Evolutionary conservation across 805 yeast species (phyloP).

Genomic region (Myxozyma melibiosi): DNA sequence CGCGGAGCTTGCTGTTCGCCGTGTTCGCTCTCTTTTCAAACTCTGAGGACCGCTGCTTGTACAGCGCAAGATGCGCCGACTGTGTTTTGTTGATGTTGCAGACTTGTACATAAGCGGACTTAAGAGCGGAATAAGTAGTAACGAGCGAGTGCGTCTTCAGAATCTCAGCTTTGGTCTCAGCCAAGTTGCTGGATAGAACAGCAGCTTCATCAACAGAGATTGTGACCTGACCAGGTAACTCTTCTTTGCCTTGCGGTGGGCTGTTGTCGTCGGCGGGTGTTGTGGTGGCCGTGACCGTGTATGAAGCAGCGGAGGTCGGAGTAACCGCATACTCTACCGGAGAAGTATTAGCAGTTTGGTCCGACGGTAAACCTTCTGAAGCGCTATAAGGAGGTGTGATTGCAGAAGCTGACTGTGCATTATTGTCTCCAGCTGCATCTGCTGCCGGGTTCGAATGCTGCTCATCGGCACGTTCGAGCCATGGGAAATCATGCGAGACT

Average conservation of each 20-base stretch:
- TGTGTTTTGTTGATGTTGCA: constrained; percentile 22
- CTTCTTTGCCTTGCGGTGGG: not conserved
- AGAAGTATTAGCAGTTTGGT: not conserved
- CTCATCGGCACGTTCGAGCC: too few relatives aligned
- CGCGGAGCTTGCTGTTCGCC: not conserved
- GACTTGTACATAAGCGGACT: constrained; percentile 37
- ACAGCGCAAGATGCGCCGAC: constrained; percentile 14
- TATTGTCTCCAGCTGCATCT: too few relatives aligned
- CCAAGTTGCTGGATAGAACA: constrained; percentile 7
- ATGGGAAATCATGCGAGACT: not conserved
- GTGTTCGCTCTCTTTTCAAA: constrained; percentile 4
- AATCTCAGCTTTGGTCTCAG: constrained; percentile 34
- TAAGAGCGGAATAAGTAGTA: constrained; percentile 38
- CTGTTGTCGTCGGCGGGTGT: constrained; percentile 5
- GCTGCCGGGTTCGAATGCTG: too few relatives aligned
- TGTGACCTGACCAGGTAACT: not conserved
- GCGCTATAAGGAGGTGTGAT: constrained; percentile 9
- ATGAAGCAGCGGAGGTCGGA: not conserved
- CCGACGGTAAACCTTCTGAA: not conserved
- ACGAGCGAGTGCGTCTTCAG: constrained; percentile 36
- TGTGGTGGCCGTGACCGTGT: not conserved
- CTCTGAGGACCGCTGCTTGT: constrained; percentile 5
- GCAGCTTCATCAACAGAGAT: not conserved
- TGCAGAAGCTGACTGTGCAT: not conserved
- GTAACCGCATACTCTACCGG: not conserved